Evolutionary conservation across 2,329 filamentous ascomycete genomes (phyloP).

Genomic region (Venturia effusa): DNA sequence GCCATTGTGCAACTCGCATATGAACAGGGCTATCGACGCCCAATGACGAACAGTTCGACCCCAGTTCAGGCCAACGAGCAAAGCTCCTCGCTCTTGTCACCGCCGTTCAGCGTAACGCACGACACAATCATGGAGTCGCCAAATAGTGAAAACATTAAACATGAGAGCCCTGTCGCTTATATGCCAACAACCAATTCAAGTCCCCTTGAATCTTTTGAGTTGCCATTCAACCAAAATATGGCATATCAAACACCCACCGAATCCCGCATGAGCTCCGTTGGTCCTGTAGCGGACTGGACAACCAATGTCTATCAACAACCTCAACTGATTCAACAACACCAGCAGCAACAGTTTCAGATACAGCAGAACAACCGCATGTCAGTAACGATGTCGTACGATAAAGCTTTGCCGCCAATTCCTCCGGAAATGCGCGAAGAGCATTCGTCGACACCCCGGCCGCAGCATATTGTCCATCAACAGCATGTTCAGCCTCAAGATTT

Average conservation of each 20-base stretch:
- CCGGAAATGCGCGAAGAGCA: constrained; percentile 6
- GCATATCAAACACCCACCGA: constrained; percentile 7
- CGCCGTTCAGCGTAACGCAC: constrained; percentile 9
- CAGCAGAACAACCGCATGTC: constrained; percentile 9
- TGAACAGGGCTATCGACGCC: constrained; percentile 9
- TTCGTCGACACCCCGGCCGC: constrained; percentile 1
- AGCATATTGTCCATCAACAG: constrained; percentile 1
- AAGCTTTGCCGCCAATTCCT: constrained; percentile 7
- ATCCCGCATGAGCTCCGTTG: constrained; percentile 9
- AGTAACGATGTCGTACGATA: constrained; percentile 3
- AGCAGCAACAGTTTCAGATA: constrained; percentile 8
- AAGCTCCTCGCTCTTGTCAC: neutral
- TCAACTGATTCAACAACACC: neutral
- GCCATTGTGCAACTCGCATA: constrained; percentile 11
- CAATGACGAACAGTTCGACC: constrained; percentile 1
- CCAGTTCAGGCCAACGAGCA: neutral
- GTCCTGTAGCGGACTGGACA: constrained; percentile 6
- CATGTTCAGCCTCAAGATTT: constrained; percentile 2
- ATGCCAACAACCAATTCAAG: constrained; percentile 6
- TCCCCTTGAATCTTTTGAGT: constrained; percentile 6
- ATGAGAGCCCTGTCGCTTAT: constrained; percentile 1
- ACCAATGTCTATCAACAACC: constrained; percentile 4
- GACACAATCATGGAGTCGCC: constrained; percentile 10
- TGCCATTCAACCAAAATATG: constrained; percentile 7
- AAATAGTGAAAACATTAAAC: neutral